phyloP scores from a whole-genome alignment of 257 asterid genomes.

The Jaltomata sinuosa region DNA sequence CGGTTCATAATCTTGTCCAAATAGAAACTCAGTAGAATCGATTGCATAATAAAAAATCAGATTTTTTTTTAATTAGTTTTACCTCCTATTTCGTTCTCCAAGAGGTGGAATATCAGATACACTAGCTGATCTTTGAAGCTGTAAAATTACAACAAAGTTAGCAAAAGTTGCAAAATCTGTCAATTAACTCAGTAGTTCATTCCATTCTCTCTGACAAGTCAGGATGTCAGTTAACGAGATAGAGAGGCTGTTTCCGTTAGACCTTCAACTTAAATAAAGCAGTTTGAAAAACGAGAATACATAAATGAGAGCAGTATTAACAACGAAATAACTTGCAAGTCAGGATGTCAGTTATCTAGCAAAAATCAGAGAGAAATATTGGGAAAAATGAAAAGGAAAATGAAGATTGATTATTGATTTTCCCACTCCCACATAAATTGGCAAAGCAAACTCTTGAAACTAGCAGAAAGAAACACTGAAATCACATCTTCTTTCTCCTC shows the following conservation, averaged over 20 bases:
- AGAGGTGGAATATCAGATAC: constrained; percentile 57
- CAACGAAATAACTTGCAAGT: no score
- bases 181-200: not conserved
- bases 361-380: not conserved
- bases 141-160: not conserved
- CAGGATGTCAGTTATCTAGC: not conserved
- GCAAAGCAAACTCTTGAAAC: not conserved
- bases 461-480: not conserved
- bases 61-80: not conserved
- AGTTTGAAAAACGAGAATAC: no score
- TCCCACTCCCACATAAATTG: not conserved
- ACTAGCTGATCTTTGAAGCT: constrained; percentile 53
- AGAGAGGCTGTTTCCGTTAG: no score
- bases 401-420: not conserved
- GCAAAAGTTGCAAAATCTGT: not conserved
- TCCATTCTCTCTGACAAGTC: not conserved
- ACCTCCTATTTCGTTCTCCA: constrained; percentile 63
- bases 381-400: not conserved
- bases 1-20: not conserved
- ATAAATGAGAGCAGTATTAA: no score
- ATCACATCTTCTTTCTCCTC: not conserved
- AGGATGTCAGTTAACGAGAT: not conserved
- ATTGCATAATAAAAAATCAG: not conserved
- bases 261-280: no score
- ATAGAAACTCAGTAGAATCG: not conserved